These are phyloP conservation scores for Starmerella scarabaei DNA, from an alignment of 805 yeast genomes.

Conservation along the genomic window DNA sequence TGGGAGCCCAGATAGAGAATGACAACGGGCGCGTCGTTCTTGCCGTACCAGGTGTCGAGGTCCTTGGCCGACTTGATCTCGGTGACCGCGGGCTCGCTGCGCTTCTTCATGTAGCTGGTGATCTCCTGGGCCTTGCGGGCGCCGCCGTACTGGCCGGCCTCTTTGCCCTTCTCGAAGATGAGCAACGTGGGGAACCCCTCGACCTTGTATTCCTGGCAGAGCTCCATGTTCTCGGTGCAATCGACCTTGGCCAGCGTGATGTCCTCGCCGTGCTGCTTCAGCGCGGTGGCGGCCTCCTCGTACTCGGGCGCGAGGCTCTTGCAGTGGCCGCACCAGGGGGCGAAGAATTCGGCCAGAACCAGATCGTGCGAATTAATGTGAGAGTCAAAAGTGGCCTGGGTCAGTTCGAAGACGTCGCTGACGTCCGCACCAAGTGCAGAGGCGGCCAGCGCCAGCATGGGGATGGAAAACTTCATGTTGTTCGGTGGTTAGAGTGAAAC, in stretches of 20 bases:
- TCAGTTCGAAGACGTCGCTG: slow-evolving; percentile 75
- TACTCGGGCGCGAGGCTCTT: slow-evolving; percentile 29
- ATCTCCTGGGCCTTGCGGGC: slow-evolving; percentile 74
- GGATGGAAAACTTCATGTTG: slow-evolving; percentile 31
- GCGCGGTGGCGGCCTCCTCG: slow-evolving; percentile 24
- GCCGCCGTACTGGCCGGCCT: slow-evolving; percentile 61
- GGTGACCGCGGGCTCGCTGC: slow-evolving; percentile 64
- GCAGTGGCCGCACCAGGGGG: slow-evolving; percentile 98
- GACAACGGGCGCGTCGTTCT: slow-evolving; percentile 23
- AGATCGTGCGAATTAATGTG: slow-evolving; percentile 62
- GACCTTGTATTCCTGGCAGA: slow-evolving; percentile 55
- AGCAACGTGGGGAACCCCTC: slow-evolving; percentile 75
- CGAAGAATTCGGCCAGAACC: slow-evolving; percentile 78
- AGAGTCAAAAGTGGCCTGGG: slow-evolving; percentile 48
- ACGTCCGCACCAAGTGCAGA: slow-evolving; percentile 44
- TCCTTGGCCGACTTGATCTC: slow-evolving; percentile 36
- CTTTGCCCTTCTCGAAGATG: slow-evolving; percentile 42
- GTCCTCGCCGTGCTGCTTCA: slow-evolving; percentile 12
- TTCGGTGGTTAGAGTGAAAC: background rate
- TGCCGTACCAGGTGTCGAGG: slow-evolving; percentile 37
- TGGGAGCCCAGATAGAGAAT: slow-evolving; percentile 40
- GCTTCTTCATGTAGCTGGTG: slow-evolving; percentile 63
- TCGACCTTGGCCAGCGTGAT: slow-evolving; percentile 60
- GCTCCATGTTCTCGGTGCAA: slow-evolving; percentile 65
- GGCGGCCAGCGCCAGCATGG: slow-evolving; percentile 31